Conservation (phyloP, 2,329 filamentous ascomycete species). For the Claviceps maximensis region DNA sequence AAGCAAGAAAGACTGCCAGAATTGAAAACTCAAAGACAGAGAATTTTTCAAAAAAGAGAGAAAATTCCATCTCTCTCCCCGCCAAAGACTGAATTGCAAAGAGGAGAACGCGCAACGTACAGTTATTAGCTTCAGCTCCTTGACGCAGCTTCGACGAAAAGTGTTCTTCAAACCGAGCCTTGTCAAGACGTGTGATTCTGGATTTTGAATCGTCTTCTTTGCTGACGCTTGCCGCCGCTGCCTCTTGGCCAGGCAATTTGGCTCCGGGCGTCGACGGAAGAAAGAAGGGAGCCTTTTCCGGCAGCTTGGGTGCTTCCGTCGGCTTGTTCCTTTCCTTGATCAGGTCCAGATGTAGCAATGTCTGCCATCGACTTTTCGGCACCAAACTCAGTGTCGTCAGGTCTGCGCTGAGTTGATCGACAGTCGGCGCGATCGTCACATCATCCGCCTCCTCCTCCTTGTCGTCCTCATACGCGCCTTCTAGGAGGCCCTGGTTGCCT, state of each 20-base stretch:
- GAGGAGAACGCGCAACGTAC: constrained; percentile 28
- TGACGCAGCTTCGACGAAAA: constrained; percentile 44
- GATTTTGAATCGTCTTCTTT: constrained; percentile 38
- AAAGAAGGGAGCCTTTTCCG: constrained; percentile 94
- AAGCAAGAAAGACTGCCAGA: no score
- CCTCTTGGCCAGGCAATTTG: constrained; percentile 24
- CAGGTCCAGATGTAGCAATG: constrained; percentile 76
- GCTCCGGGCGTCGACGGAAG: constrained; percentile 51
- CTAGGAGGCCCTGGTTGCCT: constrained; percentile 60
- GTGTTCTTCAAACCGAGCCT: constrained; percentile 39
- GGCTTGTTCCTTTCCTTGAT: constrained; percentile 94
- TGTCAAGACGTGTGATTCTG: constrained; percentile 56
- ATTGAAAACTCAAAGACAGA: no score
- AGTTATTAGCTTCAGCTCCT: constrained; percentile 43
- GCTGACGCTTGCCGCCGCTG: constrained; percentile 16
- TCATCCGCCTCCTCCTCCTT: constrained; percentile 40
- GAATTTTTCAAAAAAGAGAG: no score
- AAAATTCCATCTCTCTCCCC: no score
- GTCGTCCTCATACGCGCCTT: constrained; percentile 56
- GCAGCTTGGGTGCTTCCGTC: constrained; percentile 77
- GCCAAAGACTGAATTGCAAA: no score
- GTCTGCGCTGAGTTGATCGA: constrained; percentile 69
- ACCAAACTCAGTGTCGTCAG: constrained; percentile 84
- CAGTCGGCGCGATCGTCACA: constrained; percentile 36
- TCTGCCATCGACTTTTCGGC: constrained; percentile 88